These are phyloP conservation scores for Boletellus ananiceps DNA, from an alignment of 768 basidiomycete species.

Conservation along the genomic window DNA sequence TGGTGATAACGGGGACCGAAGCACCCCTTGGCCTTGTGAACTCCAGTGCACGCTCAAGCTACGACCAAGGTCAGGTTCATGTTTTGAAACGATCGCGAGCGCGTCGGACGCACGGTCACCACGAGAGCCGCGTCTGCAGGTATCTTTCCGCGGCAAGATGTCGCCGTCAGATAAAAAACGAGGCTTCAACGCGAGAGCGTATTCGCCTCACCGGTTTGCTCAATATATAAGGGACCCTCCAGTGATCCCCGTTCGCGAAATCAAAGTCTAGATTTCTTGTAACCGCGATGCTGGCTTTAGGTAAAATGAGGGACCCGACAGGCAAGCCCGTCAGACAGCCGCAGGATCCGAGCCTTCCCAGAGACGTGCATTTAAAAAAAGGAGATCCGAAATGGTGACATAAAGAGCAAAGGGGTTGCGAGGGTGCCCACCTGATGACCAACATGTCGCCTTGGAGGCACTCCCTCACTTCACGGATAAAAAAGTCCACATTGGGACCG, in stretches of 20 bases:
- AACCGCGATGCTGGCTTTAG: conserved; percentile 62
- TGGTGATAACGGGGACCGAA: conserved; percentile 34
- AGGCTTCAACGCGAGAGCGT: neutral
- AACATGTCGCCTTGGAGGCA: conserved; percentile 60
- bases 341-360: conserved; percentile 71
- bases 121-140: conserved; percentile 55
- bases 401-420: neutral
- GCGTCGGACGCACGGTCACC: conserved; percentile 38
- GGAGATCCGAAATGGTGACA: neutral
- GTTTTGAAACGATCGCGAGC: neutral
- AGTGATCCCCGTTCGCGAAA: conserved; percentile 45
- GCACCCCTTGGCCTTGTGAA: conserved; percentile 40
- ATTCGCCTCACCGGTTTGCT: conserved; percentile 52
- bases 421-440: conserved; percentile 40
- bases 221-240: conserved; percentile 52
- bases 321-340: conserved; percentile 64
- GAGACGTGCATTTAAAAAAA: neutral
- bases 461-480: conserved; percentile 76
- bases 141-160: conserved; percentile 36
- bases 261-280: conserved; percentile 75
- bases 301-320: conserved; percentile 74
- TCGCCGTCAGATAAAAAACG: conserved; percentile 4
- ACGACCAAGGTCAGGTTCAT: conserved; percentile 7
- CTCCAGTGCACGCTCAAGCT: conserved; percentile 47
- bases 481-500: conserved; percentile 78